Evolutionary conservation across 2,329 filamentous ascomycete species (phyloP), one percentile per base, ranked within the genome.

Genomic region (Ophiostoma perfectum): DNA sequence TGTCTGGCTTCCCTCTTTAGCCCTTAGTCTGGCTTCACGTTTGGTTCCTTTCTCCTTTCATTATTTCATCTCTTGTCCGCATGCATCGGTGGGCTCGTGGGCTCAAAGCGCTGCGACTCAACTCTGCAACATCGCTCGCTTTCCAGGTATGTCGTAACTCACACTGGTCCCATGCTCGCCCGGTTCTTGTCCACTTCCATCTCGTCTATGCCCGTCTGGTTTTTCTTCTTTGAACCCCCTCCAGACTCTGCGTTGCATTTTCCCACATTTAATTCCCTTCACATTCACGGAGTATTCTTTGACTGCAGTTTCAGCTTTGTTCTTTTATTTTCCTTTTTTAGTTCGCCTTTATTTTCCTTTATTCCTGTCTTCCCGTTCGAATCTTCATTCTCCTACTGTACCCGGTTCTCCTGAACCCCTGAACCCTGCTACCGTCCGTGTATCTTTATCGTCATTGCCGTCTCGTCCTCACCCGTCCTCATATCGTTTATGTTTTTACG

Each of bases 391-490:
- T 27, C 27, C 27, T 27, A 5, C 11, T 60, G 55, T 60, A 60
- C 55, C 27, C 55, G 12, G 55, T 39, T 60, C 66, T 42, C 41
- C 60, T 67, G 18, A 58, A 65, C 58, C 66, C 69, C 69, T 70
- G 66, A 70, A 64, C 69, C 69, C 47, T 66, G 66, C 60, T 42
- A 66, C 47, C 38, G 64, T 68, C 58, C 60, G 58, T 70, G 69
- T 68, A 64, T 68, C 47, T 63, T 36, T 49, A 44, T 64, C 42
- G 27, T 39, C 55, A 39, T 68, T 49, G 44, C 58, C 42, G 55
- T 60, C 55, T 60, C 55, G 55, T 60, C 27, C 55, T 39, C 27
- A 6, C 27, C 52, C 18, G 52, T 58, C 52, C 52, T 58, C 27
- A 58, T 58, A 36, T 58, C 52, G 52, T 38, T 58, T n/a, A 5